Conservation (phyloP, 2,329 filamentous ascomycete species). For the Beauveria asiatica region DNA sequence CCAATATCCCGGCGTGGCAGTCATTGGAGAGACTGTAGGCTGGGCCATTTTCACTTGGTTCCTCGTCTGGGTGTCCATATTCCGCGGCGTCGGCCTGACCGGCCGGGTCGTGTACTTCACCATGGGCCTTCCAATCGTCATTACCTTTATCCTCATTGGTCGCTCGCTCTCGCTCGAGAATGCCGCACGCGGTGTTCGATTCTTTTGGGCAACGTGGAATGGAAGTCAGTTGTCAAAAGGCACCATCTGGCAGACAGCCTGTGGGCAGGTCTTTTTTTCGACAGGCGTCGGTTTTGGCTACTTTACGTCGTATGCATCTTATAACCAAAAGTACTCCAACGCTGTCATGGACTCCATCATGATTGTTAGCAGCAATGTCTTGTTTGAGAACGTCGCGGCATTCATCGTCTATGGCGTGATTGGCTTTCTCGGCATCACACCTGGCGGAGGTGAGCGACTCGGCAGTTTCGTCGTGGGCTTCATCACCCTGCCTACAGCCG, state of each 20-base stretch:
- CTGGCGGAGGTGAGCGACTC: slow-evolving; percentile 30
- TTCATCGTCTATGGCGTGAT: slow-evolving; percentile 47
- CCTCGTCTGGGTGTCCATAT: slow-evolving; percentile 50
- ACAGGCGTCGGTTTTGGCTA: slow-evolving; percentile 51
- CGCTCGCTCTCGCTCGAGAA: slow-evolving; percentile 45
- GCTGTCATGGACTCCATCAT: slow-evolving; percentile 50
- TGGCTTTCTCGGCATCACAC: slow-evolving; percentile 33
- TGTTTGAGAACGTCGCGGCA: slow-evolving; percentile 46
- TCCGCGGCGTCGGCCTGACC: slow-evolving; percentile 48
- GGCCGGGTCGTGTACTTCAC: slow-evolving; percentile 53
- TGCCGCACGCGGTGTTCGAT: slow-evolving; percentile 41
- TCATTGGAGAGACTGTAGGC: slow-evolving; percentile 48
- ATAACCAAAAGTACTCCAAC: slow-evolving; percentile 49
- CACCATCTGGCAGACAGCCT: slow-evolving; percentile 50
- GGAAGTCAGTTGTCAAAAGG: slow-evolving; percentile 40
- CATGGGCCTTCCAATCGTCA: slow-evolving; percentile 51
- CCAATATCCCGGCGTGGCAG: slow-evolving; percentile 34
- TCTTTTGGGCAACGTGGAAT: slow-evolving; percentile 39
- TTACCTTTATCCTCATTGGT: slow-evolving; percentile 47
- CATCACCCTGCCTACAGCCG: slow-evolving; percentile 47
- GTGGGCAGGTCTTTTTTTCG: slow-evolving; percentile 52
- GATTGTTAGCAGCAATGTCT: slow-evolving; percentile 45
- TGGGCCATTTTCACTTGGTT: slow-evolving; percentile 53
- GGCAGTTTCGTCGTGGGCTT: slow-evolving; percentile 51
- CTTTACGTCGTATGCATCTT: slow-evolving; percentile 50